Evolutionary conservation across 129 eudicot species (phyloP).

Genomic region (Flaveria linearis): DNA sequence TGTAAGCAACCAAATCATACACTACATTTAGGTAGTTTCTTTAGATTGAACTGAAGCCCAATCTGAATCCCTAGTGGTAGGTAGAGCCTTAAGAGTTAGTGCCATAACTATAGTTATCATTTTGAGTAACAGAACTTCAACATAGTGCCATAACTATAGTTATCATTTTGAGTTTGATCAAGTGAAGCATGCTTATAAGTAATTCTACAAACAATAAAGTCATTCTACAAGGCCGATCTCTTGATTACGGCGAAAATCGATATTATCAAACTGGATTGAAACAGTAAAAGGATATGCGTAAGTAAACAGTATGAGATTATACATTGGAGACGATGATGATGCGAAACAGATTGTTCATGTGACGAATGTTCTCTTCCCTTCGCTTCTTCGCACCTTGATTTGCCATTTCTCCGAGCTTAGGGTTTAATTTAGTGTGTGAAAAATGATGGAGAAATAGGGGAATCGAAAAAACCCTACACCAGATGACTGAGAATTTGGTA

Average conservation of each 20-base stretch:
- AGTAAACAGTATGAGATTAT: constrained; percentile 11
- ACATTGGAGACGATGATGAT: constrained; percentile 75
- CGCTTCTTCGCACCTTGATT: constrained; percentile 98
- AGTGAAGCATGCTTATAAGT: background rate
- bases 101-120: too few species aligned
- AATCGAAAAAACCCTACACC: background rate
- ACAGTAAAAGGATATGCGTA: background rate
- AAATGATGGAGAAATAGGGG: too few species aligned
- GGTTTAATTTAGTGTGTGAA: too few species aligned
- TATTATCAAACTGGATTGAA: constrained; percentile 4
- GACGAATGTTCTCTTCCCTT: constrained; percentile 83
- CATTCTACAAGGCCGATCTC: background rate
- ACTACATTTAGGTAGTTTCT: background rate
- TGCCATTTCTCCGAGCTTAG: constrained; percentile 47
- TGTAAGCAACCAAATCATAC: background rate
- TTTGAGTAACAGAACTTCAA: background rate
- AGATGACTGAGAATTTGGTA: background rate
- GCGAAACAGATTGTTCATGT: constrained; percentile 65
- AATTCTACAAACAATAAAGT: background rate
- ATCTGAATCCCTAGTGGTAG: too few species aligned
- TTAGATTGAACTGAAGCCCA: too few species aligned
- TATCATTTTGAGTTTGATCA: background rate
- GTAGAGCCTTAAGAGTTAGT: background rate
- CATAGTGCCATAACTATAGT: too few species aligned
- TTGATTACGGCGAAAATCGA: background rate